Evolutionary conservation across 371 early-diverging fungal species (phyloP).

Genomic region (Lichtheimia ornata): DNA sequence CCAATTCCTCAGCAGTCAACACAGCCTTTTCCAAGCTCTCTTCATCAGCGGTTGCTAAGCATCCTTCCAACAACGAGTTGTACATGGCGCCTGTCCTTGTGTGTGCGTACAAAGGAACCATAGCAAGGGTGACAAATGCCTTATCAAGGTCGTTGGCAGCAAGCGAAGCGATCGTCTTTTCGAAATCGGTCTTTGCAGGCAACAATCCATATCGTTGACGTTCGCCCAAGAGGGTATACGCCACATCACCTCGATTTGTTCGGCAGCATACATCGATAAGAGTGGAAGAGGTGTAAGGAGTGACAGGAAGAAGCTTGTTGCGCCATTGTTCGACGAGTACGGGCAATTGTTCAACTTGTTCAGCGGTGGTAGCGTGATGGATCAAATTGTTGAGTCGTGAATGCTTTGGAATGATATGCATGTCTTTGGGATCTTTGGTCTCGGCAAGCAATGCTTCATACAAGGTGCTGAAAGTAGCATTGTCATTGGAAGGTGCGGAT

Average conservation of each 20-base stretch:
- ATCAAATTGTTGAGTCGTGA: constrained; percentile 20
- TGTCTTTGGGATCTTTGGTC: constrained; percentile 16
- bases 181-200: constrained; percentile 17
- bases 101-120: constrained; percentile 14
- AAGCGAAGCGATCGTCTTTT: constrained; percentile 11
- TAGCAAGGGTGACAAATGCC: constrained; percentile 21
- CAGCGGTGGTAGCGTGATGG: constrained; percentile 11
- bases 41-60: constrained; percentile 4
- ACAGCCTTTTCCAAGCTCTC: constrained; percentile 13
- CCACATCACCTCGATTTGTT: constrained; percentile 32
- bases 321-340: constrained; percentile 43
- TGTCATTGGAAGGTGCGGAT: background rate
- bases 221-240: constrained; percentile 37
- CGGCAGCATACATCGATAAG: constrained; percentile 28
- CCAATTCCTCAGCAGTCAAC: constrained; percentile 12
- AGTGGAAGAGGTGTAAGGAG: constrained; percentile 19
- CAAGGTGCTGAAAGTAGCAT: constrained; percentile 3
- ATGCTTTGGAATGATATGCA: constrained; percentile 16
- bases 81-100: constrained; percentile 19
- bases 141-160: constrained; percentile 12
- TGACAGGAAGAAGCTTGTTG: constrained; percentile 30
- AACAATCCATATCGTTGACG: constrained; percentile 35
- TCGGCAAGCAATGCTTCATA: constrained; percentile 14
- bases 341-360: constrained; percentile 27
- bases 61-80: constrained; percentile 13